These are phyloP conservation scores for Cyclotella kingstonii DNA, from an alignment of 108 stramenopile genomes.

Conservation along the genomic window DNA sequence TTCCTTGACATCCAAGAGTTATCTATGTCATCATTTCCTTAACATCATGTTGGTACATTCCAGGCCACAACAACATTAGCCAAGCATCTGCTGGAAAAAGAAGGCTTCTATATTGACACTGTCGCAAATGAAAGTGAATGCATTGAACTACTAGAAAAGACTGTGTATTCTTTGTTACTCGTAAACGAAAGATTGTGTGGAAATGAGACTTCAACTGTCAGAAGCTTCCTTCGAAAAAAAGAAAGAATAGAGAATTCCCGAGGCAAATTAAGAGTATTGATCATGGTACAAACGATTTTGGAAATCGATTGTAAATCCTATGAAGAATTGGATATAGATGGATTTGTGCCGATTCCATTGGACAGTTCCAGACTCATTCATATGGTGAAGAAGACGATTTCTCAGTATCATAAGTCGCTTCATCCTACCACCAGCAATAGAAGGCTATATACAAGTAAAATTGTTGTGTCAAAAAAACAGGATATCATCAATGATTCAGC, in stretches of 20 bases:
- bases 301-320: conserved; percentile 32
- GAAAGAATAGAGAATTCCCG: conserved; percentile 25
- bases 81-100: conserved; percentile 42
- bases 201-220: conserved; percentile 37
- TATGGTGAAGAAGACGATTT: conserved; percentile 25
- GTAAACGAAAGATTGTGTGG: conserved; percentile 36
- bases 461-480: background rate
- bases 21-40: background rate
- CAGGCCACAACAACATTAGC: conserved; percentile 40
- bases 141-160: conserved; percentile 28
- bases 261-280: conserved; percentile 37
- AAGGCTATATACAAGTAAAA: background rate
- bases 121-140: conserved; percentile 39
- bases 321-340: conserved; percentile 28
- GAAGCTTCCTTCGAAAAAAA: conserved; percentile 29
- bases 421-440: conserved; percentile 1
- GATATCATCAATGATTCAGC: no score
- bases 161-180: conserved; percentile 28
- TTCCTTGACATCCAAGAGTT: conserved; percentile 1
- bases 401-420: conserved; percentile 26
- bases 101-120: conserved; percentile 50
- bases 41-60: background rate
- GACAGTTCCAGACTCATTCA: conserved; percentile 37
- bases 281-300: conserved; percentile 38
- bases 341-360: conserved; percentile 42